These are phyloP conservation scores for Peronospora destructor DNA, from an alignment of 352 stramenopile species.

Conservation along the genomic window DNA sequence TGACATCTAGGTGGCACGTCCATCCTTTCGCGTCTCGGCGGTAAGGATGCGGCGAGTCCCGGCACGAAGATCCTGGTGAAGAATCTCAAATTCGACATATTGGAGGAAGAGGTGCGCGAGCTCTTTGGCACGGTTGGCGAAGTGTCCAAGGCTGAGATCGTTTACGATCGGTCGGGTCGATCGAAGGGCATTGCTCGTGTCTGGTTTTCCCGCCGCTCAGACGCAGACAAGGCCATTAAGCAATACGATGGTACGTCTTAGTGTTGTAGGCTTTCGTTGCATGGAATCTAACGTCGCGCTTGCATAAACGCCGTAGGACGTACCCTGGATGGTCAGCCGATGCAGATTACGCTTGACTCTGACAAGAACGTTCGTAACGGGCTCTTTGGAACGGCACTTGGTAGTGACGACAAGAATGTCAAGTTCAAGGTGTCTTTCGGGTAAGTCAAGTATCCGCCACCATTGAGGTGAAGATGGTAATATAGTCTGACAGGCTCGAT, in stretches of 20 bases:
- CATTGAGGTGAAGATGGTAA: not conserved
- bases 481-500: conserved; percentile 4
- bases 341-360: conserved; percentile 64
- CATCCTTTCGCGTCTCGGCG: conserved; percentile 63
- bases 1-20: conserved; percentile 26
- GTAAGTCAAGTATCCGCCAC: conserved; percentile 21
- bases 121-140: conserved; percentile 73
- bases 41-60: conserved; percentile 31
- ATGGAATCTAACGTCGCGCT: not conserved
- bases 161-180: conserved; percentile 75
- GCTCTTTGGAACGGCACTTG: conserved; percentile 68
- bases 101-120: conserved; percentile 77
- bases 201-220: conserved; percentile 58
- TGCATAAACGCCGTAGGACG: conserved; percentile 32
- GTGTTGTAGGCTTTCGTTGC: not conserved
- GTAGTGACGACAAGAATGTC: conserved; percentile 49
- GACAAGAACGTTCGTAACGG: conserved; percentile 72
- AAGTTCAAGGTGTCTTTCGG: conserved; percentile 80
- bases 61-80: conserved; percentile 78
- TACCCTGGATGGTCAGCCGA: conserved; percentile 63
- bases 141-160: conserved; percentile 72
- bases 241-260: conserved; percentile 59
- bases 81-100: conserved; percentile 80
- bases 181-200: conserved; percentile 76
- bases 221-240: conserved; percentile 78